Percentiles rank a stretch among this genome's conserved stretches.
phyloP scores from a whole-genome alignment of 1,284 basidiomycete species.

The Puccinia hordei region DNA sequence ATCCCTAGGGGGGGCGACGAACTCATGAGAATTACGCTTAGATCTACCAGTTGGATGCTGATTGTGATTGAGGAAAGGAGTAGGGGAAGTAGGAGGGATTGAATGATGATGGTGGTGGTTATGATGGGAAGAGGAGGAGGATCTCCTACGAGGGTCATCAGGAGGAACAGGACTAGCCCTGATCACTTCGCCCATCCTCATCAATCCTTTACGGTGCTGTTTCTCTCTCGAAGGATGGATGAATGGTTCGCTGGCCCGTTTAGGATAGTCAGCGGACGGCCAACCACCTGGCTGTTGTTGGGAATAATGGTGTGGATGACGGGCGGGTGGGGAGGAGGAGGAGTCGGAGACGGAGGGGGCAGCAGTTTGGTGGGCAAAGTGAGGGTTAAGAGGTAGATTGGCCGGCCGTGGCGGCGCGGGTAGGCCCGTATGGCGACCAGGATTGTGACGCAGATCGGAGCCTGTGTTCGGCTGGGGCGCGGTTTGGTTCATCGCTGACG shows the following conservation, averaged over 20 bases:
- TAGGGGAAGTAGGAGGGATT: not conserved
- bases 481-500: not conserved
- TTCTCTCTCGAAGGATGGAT: not conserved
- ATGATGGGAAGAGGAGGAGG: not conserved
- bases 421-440: not conserved
- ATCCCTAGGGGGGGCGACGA: conserved; percentile 42
- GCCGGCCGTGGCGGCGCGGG: not conserved
- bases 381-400: not conserved
- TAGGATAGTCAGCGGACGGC: not conserved
- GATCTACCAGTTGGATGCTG: conserved; percentile 14
- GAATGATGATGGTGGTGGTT: not conserved
- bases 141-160: not conserved
- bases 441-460: not conserved
- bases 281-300: not conserved
- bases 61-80: not conserved
- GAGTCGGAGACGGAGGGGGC: not conserved
- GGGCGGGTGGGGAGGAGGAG: not conserved
- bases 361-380: not conserved
- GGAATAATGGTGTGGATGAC: not conserved
- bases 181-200: conserved; percentile 32
- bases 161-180: not conserved
- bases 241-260: not conserved
- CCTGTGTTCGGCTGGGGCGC: not conserved
- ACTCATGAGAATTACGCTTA: conserved; percentile 24
- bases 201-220: conserved; percentile 12